phyloP scores from a whole-genome alignment of 768 basidiomycete genomes.

The Paxillus rubicundulus region DNA sequence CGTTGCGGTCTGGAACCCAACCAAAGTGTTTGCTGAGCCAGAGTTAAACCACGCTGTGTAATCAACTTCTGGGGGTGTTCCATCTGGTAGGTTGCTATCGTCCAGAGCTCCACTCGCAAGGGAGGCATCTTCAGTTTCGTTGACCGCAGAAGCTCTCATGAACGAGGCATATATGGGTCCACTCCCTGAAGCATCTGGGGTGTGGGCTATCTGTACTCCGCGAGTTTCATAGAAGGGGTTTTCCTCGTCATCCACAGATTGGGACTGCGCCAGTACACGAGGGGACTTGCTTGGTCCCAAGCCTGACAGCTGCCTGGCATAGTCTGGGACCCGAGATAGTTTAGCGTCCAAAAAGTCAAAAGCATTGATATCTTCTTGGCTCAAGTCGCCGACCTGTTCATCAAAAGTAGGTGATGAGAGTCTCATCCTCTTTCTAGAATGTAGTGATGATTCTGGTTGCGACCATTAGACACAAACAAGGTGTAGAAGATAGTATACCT shows the following conservation, averaged over 20 bases:
- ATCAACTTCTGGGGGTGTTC: constrained; percentile 39
- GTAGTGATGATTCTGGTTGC: constrained; percentile 31
- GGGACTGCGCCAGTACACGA: background rate
- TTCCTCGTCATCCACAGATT: constrained; percentile 13
- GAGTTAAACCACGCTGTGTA: constrained; percentile 52
- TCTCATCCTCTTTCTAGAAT: constrained; percentile 56
- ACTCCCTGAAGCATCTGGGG: background rate
- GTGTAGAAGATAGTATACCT: background rate
- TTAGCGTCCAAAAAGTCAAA: constrained; percentile 50
- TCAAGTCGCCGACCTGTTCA: constrained; percentile 47
- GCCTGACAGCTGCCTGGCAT: background rate
- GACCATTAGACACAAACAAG: background rate
- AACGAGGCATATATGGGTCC: constrained; percentile 20
- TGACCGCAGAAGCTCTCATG: constrained; percentile 12
- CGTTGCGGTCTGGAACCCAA: constrained; percentile 40
- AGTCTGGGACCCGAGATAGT: constrained; percentile 37
- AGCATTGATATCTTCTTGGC: constrained; percentile 53
- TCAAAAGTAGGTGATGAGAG: constrained; percentile 69
- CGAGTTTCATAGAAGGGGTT: constrained; percentile 17
- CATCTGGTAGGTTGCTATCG: constrained; percentile 36
- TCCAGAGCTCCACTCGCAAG: constrained; percentile 1
- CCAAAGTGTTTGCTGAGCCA: constrained; percentile 22
- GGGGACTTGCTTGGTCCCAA: background rate
- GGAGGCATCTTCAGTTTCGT: background rate
- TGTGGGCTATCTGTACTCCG: background rate